These are phyloP conservation scores for Crithidia acanthocephali DNA, from an alignment of 208 protist genomes.

Conservation along the genomic window DNA sequence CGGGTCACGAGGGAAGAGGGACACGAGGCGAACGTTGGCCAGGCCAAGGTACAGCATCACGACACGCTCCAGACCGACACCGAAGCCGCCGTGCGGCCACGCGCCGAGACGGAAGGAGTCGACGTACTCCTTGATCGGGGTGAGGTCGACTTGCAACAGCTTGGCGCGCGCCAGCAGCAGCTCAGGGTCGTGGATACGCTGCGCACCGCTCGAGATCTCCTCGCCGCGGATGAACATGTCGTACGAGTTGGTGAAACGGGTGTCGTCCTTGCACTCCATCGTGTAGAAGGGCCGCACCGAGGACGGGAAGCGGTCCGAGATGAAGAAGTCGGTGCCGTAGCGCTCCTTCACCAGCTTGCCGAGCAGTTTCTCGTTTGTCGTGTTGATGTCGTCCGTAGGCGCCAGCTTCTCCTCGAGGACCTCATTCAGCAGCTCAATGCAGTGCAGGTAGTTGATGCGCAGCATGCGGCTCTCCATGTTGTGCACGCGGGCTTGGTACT, in stretches of 20 bases:
- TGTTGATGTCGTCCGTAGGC: constrained; percentile 94
- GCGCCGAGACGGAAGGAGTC: constrained; percentile 98
- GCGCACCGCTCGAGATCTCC: constrained; percentile 99
- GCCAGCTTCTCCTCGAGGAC: constrained; percentile 80
- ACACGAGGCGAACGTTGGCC: constrained; percentile 97
- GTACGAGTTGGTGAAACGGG: constrained; percentile 96
- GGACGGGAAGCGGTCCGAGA: constrained; percentile 98
- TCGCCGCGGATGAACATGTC: constrained; percentile 99
- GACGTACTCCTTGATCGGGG: constrained; percentile 96
- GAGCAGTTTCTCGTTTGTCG: constrained; percentile 96
- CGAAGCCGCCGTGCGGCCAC: constrained; percentile 99
- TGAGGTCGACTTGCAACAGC: constrained; percentile 84
- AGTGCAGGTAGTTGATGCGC: constrained; percentile 93
- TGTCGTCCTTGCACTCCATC: constrained; percentile 97
- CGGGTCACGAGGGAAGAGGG: constrained; percentile 99
- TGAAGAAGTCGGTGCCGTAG: constrained; percentile 99
- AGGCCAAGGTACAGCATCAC: constrained; percentile 99
- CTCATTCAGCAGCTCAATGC: constrained; percentile 94
- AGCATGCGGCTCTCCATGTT: constrained; percentile 86
- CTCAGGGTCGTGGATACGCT: constrained; percentile 99
- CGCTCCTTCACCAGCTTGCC: constrained; percentile 98
- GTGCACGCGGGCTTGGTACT: constrained; percentile 78
- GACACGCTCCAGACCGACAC: constrained; percentile 99
- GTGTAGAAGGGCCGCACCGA: constrained; percentile 99
- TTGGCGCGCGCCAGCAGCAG: constrained; percentile 91